Evolutionary conservation across 495 filamentous ascomycete genomes (phyloP).

Genomic region (Hypoxylon lienhwacheense): DNA sequence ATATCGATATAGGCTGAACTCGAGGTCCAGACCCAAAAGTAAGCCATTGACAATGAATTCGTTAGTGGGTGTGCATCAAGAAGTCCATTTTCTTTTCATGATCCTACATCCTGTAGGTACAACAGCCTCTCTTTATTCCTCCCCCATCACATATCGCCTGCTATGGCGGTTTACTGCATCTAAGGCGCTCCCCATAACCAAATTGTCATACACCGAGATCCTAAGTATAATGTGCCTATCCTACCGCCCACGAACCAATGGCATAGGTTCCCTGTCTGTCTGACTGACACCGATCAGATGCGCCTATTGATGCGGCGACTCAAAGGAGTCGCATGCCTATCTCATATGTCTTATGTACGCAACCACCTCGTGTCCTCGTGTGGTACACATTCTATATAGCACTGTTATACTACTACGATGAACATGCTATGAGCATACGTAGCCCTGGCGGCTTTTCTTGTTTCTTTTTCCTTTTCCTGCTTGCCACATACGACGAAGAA

Average conservation of each 20-base stretch:
- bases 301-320: conserved; percentile 26
- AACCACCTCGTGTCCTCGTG: conserved; percentile 33
- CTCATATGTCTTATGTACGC: conserved; percentile 24
- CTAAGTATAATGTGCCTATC: conserved; percentile 27
- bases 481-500: conserved; percentile 11
- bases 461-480: conserved; percentile 10
- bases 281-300: conserved; percentile 26
- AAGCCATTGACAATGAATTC: conserved; percentile 12
- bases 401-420: conserved; percentile 11
- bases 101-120: too few species aligned
- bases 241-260: conserved; percentile 23
- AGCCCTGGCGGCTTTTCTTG: too few species aligned
- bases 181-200: conserved; percentile 11
- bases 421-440: too few species aligned
- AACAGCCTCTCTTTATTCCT: background rate
- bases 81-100: background rate
- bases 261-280: conserved; percentile 13
- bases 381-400: conserved; percentile 14
- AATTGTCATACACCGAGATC: conserved; percentile 24
- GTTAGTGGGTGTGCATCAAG: conserved; percentile 12
- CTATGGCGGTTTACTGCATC: conserved; percentile 26
- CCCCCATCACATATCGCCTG: conserved; percentile 16
- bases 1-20: conserved; percentile 27
- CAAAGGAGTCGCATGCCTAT: conserved; percentile 8
- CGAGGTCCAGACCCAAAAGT: conserved; percentile 20